Base-by-base conservation (phyloP, 805 yeast genomes). In the Suhomyces kilbournensis region DNA sequence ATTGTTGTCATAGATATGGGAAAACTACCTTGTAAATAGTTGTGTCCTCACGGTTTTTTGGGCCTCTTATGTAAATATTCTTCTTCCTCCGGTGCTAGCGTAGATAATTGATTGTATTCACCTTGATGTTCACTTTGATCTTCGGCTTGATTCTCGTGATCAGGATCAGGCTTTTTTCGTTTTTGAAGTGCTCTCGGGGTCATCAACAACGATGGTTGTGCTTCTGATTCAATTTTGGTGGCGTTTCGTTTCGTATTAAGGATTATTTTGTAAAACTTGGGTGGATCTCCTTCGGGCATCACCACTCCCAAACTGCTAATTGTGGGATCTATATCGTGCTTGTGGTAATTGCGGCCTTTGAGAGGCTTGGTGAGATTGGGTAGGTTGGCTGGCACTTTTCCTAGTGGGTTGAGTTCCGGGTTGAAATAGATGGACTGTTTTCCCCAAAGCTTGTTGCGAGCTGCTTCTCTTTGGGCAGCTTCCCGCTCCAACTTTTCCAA, bases 381-480 rank as follows among this genome's bases (percentile, higher is more conserved):
- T 52, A 65, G 43, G 7, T 50, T 2, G 23, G 25, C 26, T 6
- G 88, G 87, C 0, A 84, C 80, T 46, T 60, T 66, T 0, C 90
- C 90, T 4, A 76, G 60, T 2, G 86, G 84, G 54, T 85, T 85
- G 70, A 86, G 76, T 55, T 85, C 88, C 4, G 85, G 83, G 58
- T 85, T 86, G 64, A 81, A 84, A 61, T 79, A 85, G 1, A 83
- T 71, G 7, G 88, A 83, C 38, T 73, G 67, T 26, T 57, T 60
- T 1, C 84, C 85, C 59, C 80, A 66, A 7, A 71, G 66, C 48
- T 61, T 71, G 54, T 53, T 59, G n/a, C 51, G 54, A 45, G 51
- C 61, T 40, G 49, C 52, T 30, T 53, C 52, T 42, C 57, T 53
- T 32, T 60, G 55, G 30, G 51, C 50, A 42, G 61, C 57, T 32